Percentiles rank a stretch among this genome's conserved stretches.
These are phyloP conservation scores for Lichtheimia hyalospora DNA, from an alignment of 371 early-diverging fungal genomes.

Conservation along the genomic window DNA sequence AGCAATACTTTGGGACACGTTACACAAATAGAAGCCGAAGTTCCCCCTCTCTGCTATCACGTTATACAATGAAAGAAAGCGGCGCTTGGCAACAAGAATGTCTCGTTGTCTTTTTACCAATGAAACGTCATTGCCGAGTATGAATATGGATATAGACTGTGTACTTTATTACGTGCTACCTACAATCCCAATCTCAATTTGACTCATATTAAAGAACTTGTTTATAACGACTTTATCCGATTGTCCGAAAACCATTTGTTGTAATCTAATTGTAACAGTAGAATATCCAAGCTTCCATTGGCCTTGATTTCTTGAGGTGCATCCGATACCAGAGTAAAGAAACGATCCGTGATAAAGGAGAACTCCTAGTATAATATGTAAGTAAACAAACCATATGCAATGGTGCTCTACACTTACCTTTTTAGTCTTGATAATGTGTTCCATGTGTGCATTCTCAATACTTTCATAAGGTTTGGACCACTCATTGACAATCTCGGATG, in stretches of 20 bases:
- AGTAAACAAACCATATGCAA: conserved; percentile 3
- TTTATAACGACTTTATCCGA: conserved; percentile 1
- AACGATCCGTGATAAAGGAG: conserved; percentile 38
- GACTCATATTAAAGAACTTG: no score
- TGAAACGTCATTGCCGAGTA: no score
- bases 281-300: conserved; percentile 53
- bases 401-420: conserved; percentile 22
- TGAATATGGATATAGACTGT: no score
- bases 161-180: no score
- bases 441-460: conserved; percentile 3
- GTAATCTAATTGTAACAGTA: conserved; percentile 69
- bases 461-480: conserved; percentile 27
- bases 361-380: conserved; percentile 48
- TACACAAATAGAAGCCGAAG: no score
- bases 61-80: no score
- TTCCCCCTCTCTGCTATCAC: no score
- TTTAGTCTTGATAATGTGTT: conserved; percentile 13
- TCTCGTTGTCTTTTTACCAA: no score
- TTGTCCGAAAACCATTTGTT: conserved; percentile 49
- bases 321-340: conserved; percentile 47
- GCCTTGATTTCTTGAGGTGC: conserved; percentile 43
- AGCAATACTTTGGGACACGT: no score
- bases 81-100: no score
- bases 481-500: conserved; percentile 38
- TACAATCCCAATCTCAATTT: no score